phyloP scores from a whole-genome alignment of 352 stramenopile genomes.

The Phytophthora crassamura region DNA sequence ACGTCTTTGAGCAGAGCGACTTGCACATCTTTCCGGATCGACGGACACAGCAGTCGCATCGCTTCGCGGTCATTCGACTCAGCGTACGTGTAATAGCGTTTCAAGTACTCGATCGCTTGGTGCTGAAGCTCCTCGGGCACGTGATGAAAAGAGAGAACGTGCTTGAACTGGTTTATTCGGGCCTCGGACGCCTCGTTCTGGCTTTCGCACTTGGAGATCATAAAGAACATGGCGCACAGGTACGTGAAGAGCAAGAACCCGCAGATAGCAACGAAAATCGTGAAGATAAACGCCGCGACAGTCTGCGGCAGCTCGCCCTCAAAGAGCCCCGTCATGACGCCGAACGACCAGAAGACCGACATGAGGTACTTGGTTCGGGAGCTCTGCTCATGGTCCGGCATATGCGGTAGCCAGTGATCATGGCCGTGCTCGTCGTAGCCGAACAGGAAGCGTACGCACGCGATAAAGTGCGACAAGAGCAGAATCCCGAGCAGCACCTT shows the following conservation, averaged over 20 bases:
- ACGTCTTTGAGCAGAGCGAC: conserved; percentile 67
- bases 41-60: conserved; percentile 64
- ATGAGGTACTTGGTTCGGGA: conserved; percentile 53
- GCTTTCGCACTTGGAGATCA: conserved; percentile 83
- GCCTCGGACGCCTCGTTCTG: conserved; percentile 57
- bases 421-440: conserved; percentile 51
- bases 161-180: conserved; percentile 76
- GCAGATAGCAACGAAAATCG: conserved; percentile 66
- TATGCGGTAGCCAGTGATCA: conserved; percentile 61
- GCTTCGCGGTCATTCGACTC: conserved; percentile 75
- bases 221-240: conserved; percentile 74
- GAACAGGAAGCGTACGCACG: conserved; percentile 65
- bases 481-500: conserved; percentile 61
- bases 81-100: conserved; percentile 63
- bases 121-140: conserved; percentile 58
- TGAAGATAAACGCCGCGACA: conserved; percentile 62
- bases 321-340: conserved; percentile 66
- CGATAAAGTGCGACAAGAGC: conserved; percentile 61
- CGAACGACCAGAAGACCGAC: conserved; percentile 72
- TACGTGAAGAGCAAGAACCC: conserved; percentile 78
- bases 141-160: conserved; percentile 70
- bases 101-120: conserved; percentile 64
- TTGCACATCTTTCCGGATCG: conserved; percentile 71
- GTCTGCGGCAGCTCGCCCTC: conserved; percentile 66
- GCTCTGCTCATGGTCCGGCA: conserved; percentile 20